Percentiles rank a stretch among this genome's conserved stretches.
phyloP scores from a whole-genome alignment of 441 rosid species.

The Flueggea neowawraea region DNA sequence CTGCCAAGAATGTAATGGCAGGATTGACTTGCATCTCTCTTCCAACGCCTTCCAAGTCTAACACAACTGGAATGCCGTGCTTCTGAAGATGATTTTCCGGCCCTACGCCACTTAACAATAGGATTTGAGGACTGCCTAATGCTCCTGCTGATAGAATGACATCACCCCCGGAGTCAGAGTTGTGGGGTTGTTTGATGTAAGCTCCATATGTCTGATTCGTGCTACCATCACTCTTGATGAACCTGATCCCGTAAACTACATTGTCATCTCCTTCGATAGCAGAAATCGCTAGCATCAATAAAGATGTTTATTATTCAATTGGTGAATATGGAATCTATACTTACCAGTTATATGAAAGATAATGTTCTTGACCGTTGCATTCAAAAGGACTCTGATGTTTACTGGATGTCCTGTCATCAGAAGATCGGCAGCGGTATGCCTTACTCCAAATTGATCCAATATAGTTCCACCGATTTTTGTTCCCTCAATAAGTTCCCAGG shows the following conservation, averaged over 20 bases:
- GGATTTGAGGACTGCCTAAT: constrained; percentile 75
- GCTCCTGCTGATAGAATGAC: constrained; percentile 76
- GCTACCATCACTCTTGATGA: constrained; percentile 49
- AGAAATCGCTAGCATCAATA: constrained; percentile 2
- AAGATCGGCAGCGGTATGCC: constrained; percentile 83
- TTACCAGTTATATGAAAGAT: constrained; percentile 40
- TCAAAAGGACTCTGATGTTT: constrained; percentile 49
- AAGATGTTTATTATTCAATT: not conserved
- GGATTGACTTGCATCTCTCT: constrained; percentile 63
- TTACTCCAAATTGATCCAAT: constrained; percentile 52
- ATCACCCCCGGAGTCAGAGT: constrained; percentile 37
- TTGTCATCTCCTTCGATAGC: constrained; percentile 23
- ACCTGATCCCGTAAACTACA: constrained; percentile 45
- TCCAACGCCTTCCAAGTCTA: constrained; percentile 44
- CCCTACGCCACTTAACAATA: constrained; percentile 69
- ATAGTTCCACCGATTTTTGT: constrained; percentile 71
- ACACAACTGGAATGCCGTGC: constrained; percentile 38
- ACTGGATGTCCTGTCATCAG: constrained; percentile 41
- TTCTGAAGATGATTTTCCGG: constrained; percentile 44
- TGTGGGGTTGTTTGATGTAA: constrained; percentile 39
- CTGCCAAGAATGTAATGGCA: constrained; percentile 37
- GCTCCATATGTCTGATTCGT: constrained; percentile 39
- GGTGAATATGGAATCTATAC: constrained; percentile 3
- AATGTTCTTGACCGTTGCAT: constrained; percentile 56
- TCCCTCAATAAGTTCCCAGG: constrained; percentile 64